Evolutionary conservation across 2,329 filamentous ascomycete species (phyloP), one percentile per base, ranked within the genome.

Genomic region (Pyrenochaeta sp.): DNA sequence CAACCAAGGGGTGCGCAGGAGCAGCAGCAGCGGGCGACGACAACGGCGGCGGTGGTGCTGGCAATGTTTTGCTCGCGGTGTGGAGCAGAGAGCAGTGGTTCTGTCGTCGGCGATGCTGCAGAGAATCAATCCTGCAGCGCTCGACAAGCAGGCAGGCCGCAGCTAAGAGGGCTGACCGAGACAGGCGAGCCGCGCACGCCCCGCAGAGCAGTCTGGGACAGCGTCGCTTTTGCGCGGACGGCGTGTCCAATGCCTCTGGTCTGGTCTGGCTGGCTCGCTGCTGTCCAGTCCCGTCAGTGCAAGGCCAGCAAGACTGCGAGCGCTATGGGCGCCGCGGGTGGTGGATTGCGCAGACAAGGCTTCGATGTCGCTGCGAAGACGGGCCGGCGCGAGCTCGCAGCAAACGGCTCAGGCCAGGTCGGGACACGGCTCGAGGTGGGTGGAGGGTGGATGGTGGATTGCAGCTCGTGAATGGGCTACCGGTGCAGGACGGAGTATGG

Each of bases 161-260:
- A 67, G 67, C 67, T 68, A 70, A 68, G 65, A 69, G 61, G 67
- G 63, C 67, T 67, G 67, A 67, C 61, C 58, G 58, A 65, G 65
- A 61, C 66, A 67, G 64, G 61, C 65, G 64, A 69, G 61, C 50
- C 40, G 49, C 53, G 67, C 66, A 71, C 66, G 63, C 49, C 55
- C 58, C 66, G 53, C 63, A 42, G 19, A 17, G 58, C 52, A 66
- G 58, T 63, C 64, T 57, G 62, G 53, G 48, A 57, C 49, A 44
- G 44, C 40, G 54, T 40, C 53, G 53, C 51, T 58, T 55, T 57
- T 58, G 49, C 44, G 53, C 43, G 48, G 60, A 46, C 58, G 55
- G 58, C 56, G 60, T 58, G 55, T 59, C 53, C 48, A 52, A 51
- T 48, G 45, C 46, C 30, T 51, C 49, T 57, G 51, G 49, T 47